Percentiles rank a stretch among this genome's conserved stretches.
These are phyloP conservation scores for Isabelozyma rhagii DNA, from an alignment of 805 yeast genomes.

Conservation along the genomic window DNA sequence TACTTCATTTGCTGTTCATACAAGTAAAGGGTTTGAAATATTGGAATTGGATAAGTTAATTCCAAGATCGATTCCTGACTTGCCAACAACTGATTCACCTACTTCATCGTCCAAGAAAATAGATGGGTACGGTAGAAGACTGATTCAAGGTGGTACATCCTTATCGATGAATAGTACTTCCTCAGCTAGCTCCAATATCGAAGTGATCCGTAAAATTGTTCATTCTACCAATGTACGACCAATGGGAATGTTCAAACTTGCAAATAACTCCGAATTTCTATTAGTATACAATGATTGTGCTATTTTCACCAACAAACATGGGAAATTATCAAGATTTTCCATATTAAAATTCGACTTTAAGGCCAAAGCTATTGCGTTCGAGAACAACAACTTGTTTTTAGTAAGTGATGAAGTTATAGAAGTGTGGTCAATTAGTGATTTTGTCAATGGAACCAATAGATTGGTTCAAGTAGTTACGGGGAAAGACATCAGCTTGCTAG, in stretches of 20 bases:
- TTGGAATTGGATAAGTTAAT: slow-evolving; percentile 56
- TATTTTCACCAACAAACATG: slow-evolving; percentile 58
- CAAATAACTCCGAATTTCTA: slow-evolving; percentile 50
- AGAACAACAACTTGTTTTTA: slow-evolving; percentile 34
- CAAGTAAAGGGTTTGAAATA: slow-evolving; percentile 65
- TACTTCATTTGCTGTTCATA: slow-evolving; percentile 63
- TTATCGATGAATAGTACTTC: slow-evolving; percentile 1
- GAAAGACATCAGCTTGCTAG: slow-evolving; percentile 48
- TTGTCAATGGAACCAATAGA: slow-evolving; percentile 40
- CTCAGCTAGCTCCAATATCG: slow-evolving; percentile 19
- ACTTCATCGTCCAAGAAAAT: slow-evolving; percentile 16
- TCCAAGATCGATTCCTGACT: slow-evolving; percentile 57
- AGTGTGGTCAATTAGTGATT: slow-evolving; percentile 55
- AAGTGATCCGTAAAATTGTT: slow-evolving; percentile 38
- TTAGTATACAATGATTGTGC: slow-evolving; percentile 72
- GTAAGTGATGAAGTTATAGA: slow-evolving; percentile 69
- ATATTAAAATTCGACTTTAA: slow-evolving; percentile 42
- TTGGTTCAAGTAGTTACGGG: slow-evolving; percentile 71
- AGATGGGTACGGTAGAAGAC: slow-evolving; percentile 28
- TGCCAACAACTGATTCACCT: slow-evolving; percentile 23
- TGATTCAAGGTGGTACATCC: slow-evolving; percentile 1
- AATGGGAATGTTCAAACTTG: slow-evolving; percentile 61
- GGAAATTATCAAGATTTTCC: slow-evolving; percentile 46
- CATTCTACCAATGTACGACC: slow-evolving; percentile 45
- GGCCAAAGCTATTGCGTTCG: slow-evolving; percentile 34